Base-by-base conservation (phyloP, 2,329 filamentous ascomycete species). In the Aspergillus candidus region DNA sequence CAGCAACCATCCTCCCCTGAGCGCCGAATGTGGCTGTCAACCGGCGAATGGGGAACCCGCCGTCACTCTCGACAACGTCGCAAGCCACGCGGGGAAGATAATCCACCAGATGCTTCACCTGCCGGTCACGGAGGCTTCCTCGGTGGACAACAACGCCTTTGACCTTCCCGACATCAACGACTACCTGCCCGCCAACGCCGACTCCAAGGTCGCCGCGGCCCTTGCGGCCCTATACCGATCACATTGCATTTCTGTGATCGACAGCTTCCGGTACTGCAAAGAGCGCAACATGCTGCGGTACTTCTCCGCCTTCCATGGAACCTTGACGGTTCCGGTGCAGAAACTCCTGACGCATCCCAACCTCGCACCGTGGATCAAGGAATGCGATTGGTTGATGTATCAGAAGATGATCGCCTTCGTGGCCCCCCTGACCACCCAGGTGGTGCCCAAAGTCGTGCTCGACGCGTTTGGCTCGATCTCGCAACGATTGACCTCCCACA, bases 281-380 rank as follows among this genome's bases (percentile, higher is more conserved):
- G 88, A 96, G 66, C 94, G 95, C 70, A 91, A 89, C 6, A 94
- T 98, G 65, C 94, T 95, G 63, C 88, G 94, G 53, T 79, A 96
- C 12, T 95, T 94, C 63, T 90, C 86, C 5, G 93, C 91, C 1
- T 97, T 98, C 65, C 88, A 95, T 59, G 93, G 93, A 43, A 97
- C 90, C 2, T 78, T 98, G 57, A 98, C 93, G 1, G 94, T 96
- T 67, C 93, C 93, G 5, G 91, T 97, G 3, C 89, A 96, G 65
- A 96, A 94, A 66, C 72, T 98, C 2, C 85, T 98, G 58, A 82
- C 83, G 11, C 82, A 94, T 58, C 82, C 85, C 2, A 83, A 82
- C 43, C 73, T 97, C 43, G 88, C 89, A 3, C 78, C 85, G 1
- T 98, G 93, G 93, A 94, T 98, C 49, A 87, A 93, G 62, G 86